Evolutionary conservation across 208 protist genomes (phyloP).

Genomic region (Tritrichomonas musculus): DNA sequence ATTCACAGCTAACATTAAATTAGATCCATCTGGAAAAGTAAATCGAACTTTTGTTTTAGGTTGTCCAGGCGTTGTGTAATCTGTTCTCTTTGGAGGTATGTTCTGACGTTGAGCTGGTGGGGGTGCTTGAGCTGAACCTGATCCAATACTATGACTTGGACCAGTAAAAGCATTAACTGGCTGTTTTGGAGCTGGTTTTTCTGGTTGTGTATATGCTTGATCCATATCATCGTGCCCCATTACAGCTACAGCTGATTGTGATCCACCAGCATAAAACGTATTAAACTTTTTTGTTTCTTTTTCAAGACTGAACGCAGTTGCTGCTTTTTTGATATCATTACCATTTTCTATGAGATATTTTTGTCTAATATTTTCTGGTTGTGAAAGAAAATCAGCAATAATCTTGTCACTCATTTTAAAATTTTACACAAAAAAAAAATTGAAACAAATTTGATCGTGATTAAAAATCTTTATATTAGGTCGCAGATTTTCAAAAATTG

Average conservation of each 20-base stretch:
- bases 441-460: too few relatives aligned
- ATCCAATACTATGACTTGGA: too few relatives aligned
- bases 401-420: too few relatives aligned
- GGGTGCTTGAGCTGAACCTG: too few relatives aligned
- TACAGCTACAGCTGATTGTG: not conserved
- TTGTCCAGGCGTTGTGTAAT: not conserved
- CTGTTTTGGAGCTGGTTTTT: not conserved
- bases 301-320: not conserved
- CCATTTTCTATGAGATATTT: not conserved
- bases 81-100: not conserved
- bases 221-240: not conserved
- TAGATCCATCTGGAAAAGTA: not conserved
- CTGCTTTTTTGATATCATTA: not conserved
- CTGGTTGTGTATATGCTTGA: not conserved
- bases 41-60: conserved; percentile 1
- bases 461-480: too few relatives aligned
- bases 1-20: not conserved
- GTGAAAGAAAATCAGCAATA: not conserved
- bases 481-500: too few relatives aligned
- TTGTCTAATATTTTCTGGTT: not conserved
- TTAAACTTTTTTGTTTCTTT: not conserved
- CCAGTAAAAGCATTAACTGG: not conserved
- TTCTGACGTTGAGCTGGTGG: not conserved
- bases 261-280: not conserved
- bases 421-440: too few relatives aligned